A percentile compares a stretch with the other conserved stretches of the same genome.
Evolutionary conservation across 495 filamentous ascomycete species (phyloP).

Genomic region (Penicillium fimorum): DNA sequence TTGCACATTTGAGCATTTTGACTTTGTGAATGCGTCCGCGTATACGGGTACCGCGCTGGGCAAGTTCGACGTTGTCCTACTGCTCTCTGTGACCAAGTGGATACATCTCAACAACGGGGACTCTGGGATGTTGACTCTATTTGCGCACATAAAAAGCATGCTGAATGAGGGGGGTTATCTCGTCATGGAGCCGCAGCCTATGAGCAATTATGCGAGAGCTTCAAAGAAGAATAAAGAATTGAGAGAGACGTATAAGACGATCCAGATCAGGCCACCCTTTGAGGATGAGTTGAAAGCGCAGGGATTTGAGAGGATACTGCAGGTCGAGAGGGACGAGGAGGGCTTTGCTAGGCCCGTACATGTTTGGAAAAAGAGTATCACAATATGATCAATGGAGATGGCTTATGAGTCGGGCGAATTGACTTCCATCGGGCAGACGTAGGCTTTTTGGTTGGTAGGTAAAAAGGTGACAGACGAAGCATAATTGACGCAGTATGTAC

Average conservation of each 20-base stretch:
- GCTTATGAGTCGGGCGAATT: constrained; percentile 14
- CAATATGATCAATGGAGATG: constrained; percentile 16
- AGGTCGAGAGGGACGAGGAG: constrained; percentile 29
- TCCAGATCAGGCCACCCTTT: constrained; percentile 28
- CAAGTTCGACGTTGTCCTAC: constrained; percentile 31
- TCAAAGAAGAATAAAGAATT: constrained; percentile 32
- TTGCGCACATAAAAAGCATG: constrained; percentile 27
- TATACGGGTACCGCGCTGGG: constrained; percentile 43
- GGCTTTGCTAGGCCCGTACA: constrained; percentile 32
- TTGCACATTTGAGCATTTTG: constrained; percentile 33
- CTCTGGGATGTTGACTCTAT: constrained; percentile 26
- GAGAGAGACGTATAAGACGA: constrained; percentile 31
- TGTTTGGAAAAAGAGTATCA: constrained; percentile 27
- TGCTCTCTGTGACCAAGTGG: constrained; percentile 33
- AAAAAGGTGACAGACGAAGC: background rate
- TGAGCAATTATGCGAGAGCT: constrained; percentile 34
- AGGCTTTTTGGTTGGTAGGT: constrained; percentile 11
- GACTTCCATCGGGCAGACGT: constrained; percentile 13
- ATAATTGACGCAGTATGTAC: background rate
- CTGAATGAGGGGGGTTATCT: constrained; percentile 31
- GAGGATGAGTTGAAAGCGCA: constrained; percentile 25
- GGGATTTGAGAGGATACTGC: constrained; percentile 30
- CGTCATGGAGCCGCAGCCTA: constrained; percentile 31
- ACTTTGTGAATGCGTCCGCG: constrained; percentile 54
- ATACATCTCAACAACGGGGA: constrained; percentile 32